A percentile compares a stretch with the other conserved stretches of the same genome.
These are phyloP conservation scores for Pythium periplocum DNA, from an alignment of 352 stramenopile species.

Conservation along the genomic window DNA sequence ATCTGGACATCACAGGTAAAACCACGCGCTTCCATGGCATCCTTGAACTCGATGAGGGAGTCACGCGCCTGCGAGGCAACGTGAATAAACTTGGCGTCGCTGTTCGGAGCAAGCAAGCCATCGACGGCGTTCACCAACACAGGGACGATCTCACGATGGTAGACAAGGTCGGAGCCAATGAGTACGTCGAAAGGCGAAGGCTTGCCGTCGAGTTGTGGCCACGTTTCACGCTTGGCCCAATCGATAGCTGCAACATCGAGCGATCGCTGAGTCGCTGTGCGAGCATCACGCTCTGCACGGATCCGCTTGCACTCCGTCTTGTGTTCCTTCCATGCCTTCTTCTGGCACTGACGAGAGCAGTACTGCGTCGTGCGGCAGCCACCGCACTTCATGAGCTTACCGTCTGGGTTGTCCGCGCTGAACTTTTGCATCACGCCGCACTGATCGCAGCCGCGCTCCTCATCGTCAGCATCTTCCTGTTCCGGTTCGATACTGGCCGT, in stretches of 20 bases:
- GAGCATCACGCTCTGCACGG: constrained; percentile 28
- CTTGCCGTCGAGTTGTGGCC: constrained; percentile 30
- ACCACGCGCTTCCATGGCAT: constrained; percentile 61
- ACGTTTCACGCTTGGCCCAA: constrained; percentile 73
- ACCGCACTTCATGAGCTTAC: constrained; percentile 82
- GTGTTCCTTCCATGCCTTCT: constrained; percentile 83
- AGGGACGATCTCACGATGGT: constrained; percentile 78
- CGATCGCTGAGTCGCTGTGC: constrained; percentile 11
- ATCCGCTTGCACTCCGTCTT: constrained; percentile 77
- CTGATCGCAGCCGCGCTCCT: constrained; percentile 47
- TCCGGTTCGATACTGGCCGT: constrained; percentile 1
- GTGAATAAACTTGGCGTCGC: constrained; percentile 64
- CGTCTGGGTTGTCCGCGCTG: constrained; percentile 76
- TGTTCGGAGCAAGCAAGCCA: constrained; percentile 33
- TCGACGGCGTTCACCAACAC: constrained; percentile 79
- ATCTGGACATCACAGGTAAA: constrained; percentile 60
- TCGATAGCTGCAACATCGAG: constrained; percentile 74
- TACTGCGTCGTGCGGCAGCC: constrained; percentile 71
- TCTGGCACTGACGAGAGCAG: constrained; percentile 82
- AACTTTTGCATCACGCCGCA: constrained; percentile 74
- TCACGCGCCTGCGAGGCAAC: constrained; percentile 76
- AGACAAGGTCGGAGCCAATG: constrained; percentile 82
- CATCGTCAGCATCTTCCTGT: constrained; percentile 15
- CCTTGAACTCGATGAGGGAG: constrained; percentile 79
- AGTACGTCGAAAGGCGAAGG: constrained; percentile 57